Base-by-base conservation (phyloP, 345 rosid genomes). In the Lepidium africanum region DNA sequence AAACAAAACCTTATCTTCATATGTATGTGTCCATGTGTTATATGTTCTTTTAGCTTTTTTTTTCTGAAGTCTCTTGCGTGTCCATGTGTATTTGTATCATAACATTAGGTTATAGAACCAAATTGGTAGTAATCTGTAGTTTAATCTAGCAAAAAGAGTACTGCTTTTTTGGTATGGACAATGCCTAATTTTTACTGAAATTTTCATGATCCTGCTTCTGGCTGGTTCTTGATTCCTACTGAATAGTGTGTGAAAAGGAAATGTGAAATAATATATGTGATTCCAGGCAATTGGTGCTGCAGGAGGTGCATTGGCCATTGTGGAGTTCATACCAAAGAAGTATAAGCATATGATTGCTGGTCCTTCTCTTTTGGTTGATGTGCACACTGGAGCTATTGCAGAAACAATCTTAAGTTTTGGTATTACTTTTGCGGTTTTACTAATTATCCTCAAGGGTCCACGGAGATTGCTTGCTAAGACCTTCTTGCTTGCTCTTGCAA, bases 261-360 rank as follows among this genome's bases (percentile, higher is more conserved):
- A 59, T 50, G 30, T 23, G 54, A 53, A 6, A 42, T 42, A 3
- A 1, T 71, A 6, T 46, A 10, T 13, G 69, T 73, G 50, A 59
- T 78, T 63, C 16, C 86, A 95, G 99, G 96, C 97, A 7, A 86
- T 65, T 5, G 99, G 99, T 60, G 97, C 99, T 17, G 94, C 81
- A 41, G 97, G 85, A 38, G 97, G 99, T 63, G 97, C 87, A 13
- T 45, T 89, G 73, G 92, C 96, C 5, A 78, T 91, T 59, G 65
- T 82, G 88, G 90, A 89, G 84, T 81, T 81, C 48, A 83, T 89
- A 65, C 98, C 99, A 40, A 46, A 35, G 9, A 80, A 86, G 60
- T 87, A 85, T 75, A 89, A 85, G 84, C 92, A 95, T 81, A 83
- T 82, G 96, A 71, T 95, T 36, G 81, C 65, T 9, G 99, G 96